Base-by-base conservation (phyloP, 768 basidiomycete species). In the Leucocoprinus leucothites region DNA sequence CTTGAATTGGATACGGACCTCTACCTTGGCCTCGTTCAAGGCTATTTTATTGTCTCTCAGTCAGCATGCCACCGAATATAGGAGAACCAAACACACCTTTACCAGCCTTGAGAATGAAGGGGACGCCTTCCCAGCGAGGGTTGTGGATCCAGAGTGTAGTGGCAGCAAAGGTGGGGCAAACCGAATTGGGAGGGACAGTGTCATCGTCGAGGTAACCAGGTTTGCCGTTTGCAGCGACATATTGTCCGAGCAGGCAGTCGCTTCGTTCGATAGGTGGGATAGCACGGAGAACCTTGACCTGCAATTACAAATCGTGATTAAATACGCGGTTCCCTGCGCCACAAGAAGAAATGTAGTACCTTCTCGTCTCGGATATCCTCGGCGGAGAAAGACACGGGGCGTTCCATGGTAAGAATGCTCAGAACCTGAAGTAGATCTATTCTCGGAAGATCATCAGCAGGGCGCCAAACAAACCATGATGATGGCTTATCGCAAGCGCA, bases 311-410 rank as follows among this genome's bases (percentile, higher is more conserved):
- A 41, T 36, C 31, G 55, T 19, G 31, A 34, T 11, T 48, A 25
- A 52, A 57, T 60, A 48, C 48, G 51, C 35, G 24, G 38, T 26
- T 6, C 31, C 31, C 31, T 5, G 51, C 16, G 47, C 40, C 41
- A 34, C 26, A 46, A 57, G 43, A 50, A 35, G 51, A 35, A 58
- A 57, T 9, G 16, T 52, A 36, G 47, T 64, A 90, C 95, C 89
- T 99, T 99, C 74, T 99, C 97, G 67, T 98, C 94, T 51, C 96
- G 92, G 65, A 99, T 93, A 68, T 98, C 96, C 71, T 99, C 95
- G 34, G 95, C 86, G 11, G 92, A 82, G 72, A 99, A 99, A 1
- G 96, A 98, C 25, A 98, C 95, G 1, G 96, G 97, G 18, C 95
- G 85, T 69, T 99, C 96, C 96, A 99, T 99, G 24, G 97, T 88